Evolutionary conservation across 768 basidiomycete genomes (phyloP), one percentile per base, ranked within the genome.

Genomic region (Podaxis sp.): DNA sequence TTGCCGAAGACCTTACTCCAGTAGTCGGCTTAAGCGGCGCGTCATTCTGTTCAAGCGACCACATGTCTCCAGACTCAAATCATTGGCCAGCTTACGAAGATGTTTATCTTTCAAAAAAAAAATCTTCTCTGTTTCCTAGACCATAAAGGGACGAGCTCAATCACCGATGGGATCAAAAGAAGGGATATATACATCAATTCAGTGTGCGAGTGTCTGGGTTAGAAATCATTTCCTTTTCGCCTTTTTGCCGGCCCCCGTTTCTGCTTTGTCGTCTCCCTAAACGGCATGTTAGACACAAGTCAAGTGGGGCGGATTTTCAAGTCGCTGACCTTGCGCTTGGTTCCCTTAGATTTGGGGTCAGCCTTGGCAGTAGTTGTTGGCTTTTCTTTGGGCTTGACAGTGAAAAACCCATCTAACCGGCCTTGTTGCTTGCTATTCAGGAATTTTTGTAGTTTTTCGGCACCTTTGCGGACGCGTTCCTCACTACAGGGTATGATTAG

Each of bases 371-470:
- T 62, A n/a, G 66, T 54, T 10, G 68, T 61, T 2, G 70, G 67
- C 38, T 78, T 82, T 44, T 85, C 81, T 58, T 85, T 83, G 4
- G 84, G 76, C 67, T 90, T 86, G 10, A 86, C 84, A 0, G 88
- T 85, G 75, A 99, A 99, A 76, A 99, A 99, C 0, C 94, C 90
- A 68, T 98, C 97, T 13, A 99, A 80, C 9, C 97, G 87, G 7
- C 97, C 95, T 74, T 99, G 97, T 67, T 98, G 97, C 70, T 98
- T 98, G 36, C 87, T 84, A 55, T 84, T 87, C 53, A 98, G 77
- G 72, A 84, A 90, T 68, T 95, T 97, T 50, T 86, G 79, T 46
- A 99, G 82, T 70, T 98, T 97, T 50, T 97, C 94, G 3, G 92
- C 95, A 25, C 95, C 95, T 71, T 91, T 95, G 32, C 96, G 86